A percentile compares a stretch with the other conserved stretches of the same genome.
These are phyloP conservation scores for Elsinoe batatas DNA, from an alignment of 2,329 filamentous ascomycete species.

Conservation along the genomic window DNA sequence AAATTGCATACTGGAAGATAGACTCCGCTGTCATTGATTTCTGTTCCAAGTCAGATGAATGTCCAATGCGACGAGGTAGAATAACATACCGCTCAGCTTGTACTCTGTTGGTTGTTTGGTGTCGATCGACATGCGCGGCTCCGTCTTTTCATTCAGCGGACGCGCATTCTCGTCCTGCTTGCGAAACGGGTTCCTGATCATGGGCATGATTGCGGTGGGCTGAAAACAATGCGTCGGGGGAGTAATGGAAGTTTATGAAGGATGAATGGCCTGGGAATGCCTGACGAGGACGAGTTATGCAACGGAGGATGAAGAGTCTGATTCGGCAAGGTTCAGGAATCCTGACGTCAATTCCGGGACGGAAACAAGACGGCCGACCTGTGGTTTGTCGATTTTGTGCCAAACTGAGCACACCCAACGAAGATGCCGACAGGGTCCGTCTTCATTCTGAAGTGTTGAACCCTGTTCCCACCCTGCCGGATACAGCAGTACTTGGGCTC, in stretches of 20 bases:
- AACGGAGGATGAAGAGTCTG: background rate
- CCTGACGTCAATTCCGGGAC: background rate
- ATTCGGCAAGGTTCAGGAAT: background rate
- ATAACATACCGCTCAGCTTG: constrained; percentile 41
- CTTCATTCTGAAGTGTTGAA: background rate
- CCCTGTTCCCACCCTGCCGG: background rate
- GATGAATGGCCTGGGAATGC: background rate
- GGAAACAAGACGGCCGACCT: background rate
- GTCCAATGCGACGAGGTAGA: background rate
- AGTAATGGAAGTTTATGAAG: background rate
- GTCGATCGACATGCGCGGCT: constrained; percentile 28
- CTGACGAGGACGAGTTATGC: background rate
- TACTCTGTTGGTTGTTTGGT: constrained; percentile 40
- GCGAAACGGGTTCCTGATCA: constrained; percentile 31
- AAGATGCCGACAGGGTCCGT: background rate
- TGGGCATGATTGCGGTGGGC: constrained; percentile 24
- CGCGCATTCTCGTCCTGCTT: constrained; percentile 30
- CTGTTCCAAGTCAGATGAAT: constrained; percentile 38
- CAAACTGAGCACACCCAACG: background rate
- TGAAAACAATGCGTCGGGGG: background rate
- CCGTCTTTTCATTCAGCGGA: constrained; percentile 21
- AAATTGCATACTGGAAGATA: constrained; percentile 68
- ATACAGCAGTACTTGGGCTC: background rate
- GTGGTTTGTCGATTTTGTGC: background rate
- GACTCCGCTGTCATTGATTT: constrained; percentile 90